Evolutionary conservation across 2,329 filamentous ascomycete genomes (phyloP).

Genomic region (Beauveria bassiana): DNA sequence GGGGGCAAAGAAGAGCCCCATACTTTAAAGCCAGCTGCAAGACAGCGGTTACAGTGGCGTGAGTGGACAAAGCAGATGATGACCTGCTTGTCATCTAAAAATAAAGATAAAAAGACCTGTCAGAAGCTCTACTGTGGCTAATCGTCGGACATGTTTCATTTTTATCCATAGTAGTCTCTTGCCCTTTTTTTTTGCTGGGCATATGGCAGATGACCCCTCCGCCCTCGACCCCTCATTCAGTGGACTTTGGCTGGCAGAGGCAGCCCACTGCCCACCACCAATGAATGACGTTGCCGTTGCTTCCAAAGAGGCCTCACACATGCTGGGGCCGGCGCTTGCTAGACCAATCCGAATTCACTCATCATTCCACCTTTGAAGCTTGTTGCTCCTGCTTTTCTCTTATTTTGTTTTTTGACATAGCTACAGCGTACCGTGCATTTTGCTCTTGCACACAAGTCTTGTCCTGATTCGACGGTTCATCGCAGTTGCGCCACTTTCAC

Average conservation of each 20-base stretch:
- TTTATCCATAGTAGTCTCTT: too few relatives aligned
- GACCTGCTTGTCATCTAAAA: too few relatives aligned
- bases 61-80: too few relatives aligned
- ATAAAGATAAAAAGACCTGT: too few relatives aligned
- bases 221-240: not conserved
- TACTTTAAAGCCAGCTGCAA: too few relatives aligned
- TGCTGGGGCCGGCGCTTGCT: not conserved
- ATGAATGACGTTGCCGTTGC: constrained; percentile 2
- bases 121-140: too few relatives aligned
- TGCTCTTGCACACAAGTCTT: not conserved
- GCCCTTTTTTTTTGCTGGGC: too few relatives aligned
- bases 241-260: not conserved
- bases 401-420: not conserved
- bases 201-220: too few relatives aligned
- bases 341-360: not conserved
- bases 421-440: not conserved
- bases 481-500: not conserved
- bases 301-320: constrained; percentile 4
- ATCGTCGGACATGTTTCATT: not conserved
- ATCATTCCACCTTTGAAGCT: not conserved
- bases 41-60: too few relatives aligned
- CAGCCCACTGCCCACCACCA: not conserved
- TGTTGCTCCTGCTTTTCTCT: not conserved
- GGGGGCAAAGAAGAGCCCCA: too few relatives aligned
- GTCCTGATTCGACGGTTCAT: not conserved